Conservation (phyloP, 306 rosid genomes). For the Pyrus communis region DNA sequence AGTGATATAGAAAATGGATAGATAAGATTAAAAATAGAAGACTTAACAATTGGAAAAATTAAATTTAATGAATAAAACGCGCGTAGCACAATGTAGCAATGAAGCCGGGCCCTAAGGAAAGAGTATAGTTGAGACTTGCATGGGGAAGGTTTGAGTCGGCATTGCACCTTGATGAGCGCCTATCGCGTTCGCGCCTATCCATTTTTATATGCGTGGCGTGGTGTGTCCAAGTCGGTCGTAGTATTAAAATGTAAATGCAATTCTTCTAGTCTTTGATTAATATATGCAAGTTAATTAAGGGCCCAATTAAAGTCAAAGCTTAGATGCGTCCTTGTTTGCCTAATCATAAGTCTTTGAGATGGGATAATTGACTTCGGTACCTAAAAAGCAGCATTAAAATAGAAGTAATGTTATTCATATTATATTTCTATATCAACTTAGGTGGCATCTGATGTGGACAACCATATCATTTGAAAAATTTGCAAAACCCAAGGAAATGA, state of each 20-base stretch:
- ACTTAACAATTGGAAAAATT: no score
- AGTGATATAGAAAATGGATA: no score
- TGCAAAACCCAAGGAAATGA: no score
- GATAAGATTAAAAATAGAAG: no score
- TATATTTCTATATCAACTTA: no score
- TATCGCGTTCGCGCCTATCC: neutral
- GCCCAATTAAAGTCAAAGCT: constrained; percentile 64
- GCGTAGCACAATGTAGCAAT: no score
- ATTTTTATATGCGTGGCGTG: neutral
- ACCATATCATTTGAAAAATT: no score
- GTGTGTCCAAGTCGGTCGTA: constrained; percentile 13
- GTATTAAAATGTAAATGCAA: neutral
- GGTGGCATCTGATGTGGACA: no score
- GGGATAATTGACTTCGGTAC: constrained; percentile 90
- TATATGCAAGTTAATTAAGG: constrained; percentile 25
- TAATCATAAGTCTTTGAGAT: constrained; percentile 47
- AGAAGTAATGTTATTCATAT: neutral
- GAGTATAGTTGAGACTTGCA: neutral
- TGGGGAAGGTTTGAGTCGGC: neutral
- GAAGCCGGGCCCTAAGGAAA: neutral
- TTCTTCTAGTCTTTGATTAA: constrained; percentile 28
- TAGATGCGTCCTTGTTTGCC: constrained; percentile 71
- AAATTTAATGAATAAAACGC: neutral
- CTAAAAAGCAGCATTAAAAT: constrained; percentile 53
- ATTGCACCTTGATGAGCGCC: neutral